Conservation (phyloP, 2,329 filamentous ascomycete genomes). For the Clonostachys rosea region DNA sequence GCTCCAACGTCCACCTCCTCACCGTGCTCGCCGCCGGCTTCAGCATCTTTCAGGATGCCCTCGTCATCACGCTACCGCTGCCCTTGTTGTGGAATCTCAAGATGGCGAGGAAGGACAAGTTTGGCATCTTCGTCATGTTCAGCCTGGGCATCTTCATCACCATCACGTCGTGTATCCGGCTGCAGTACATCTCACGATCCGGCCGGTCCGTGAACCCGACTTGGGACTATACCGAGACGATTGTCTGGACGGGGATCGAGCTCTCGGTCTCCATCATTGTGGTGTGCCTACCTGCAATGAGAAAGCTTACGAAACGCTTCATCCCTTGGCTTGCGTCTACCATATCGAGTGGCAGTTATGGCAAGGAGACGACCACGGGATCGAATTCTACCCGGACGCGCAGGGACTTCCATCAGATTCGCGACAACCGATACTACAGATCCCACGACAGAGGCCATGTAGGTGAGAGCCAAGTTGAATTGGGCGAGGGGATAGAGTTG, state of each 20-base stretch:
- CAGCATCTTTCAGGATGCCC: slow-evolving; percentile 26
- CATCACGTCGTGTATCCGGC: slow-evolving; percentile 1
- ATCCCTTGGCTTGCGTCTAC: background rate
- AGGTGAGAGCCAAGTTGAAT: slow-evolving; percentile 14
- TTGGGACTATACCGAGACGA: slow-evolving; percentile 31
- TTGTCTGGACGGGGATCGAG: slow-evolving; percentile 38
- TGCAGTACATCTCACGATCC: slow-evolving; percentile 24
- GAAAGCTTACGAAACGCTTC: slow-evolving; percentile 15
- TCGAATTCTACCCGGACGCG: too few species aligned
- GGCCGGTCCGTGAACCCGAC: slow-evolving; percentile 27
- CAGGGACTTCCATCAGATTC: too few species aligned
- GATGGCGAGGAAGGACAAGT: slow-evolving; percentile 4
- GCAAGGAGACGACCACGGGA: background rate
- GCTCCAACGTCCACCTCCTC: slow-evolving; percentile 17
- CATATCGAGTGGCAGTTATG: background rate
- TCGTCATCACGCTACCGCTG: slow-evolving; percentile 23
- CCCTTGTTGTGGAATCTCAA: slow-evolving; percentile 19
- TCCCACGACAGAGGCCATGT: slow-evolving; percentile 2
- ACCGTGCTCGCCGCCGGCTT: slow-evolving; percentile 35
- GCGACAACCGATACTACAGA: background rate
- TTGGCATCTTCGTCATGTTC: slow-evolving; percentile 17
- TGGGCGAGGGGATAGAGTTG: slow-evolving; percentile 11
- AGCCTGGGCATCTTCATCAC: slow-evolving; percentile 8
- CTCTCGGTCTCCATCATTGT: slow-evolving; percentile 34
- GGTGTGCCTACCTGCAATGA: slow-evolving; percentile 31